Percentiles rank a stretch among this genome's conserved stretches.
Conservation (phyloP, 2,329 filamentous ascomycete species). For the Fusarium sp. region DNA sequence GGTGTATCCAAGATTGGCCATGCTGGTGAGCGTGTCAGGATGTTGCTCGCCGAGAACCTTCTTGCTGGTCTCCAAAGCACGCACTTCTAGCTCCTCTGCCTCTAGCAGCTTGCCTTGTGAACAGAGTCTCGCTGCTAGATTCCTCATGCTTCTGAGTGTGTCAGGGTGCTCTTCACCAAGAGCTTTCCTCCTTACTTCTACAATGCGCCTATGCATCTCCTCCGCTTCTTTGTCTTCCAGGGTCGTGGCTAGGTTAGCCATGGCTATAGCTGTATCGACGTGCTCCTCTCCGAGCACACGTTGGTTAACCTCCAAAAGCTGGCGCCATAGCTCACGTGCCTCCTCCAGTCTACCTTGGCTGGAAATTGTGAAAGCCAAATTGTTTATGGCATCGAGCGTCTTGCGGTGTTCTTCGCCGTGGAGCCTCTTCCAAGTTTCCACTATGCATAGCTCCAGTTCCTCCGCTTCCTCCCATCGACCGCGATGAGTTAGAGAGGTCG, state of each 20-base stretch:
- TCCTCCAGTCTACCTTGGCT: conserved; percentile 13
- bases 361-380: neutral
- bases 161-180: conserved; percentile 20
- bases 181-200: conserved; percentile 6
- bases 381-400: neutral
- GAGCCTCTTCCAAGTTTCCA: neutral
- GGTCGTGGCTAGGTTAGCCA: neutral
- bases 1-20: conserved; percentile 2
- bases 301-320: neutral
- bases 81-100: conserved; percentile 1
- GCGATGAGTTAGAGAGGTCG: neutral
- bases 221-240: conserved; percentile 13
- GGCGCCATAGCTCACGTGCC: conserved; percentile 11
- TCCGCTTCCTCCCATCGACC: conserved; percentile 28
- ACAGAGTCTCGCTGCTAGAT: neutral
- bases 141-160: conserved; percentile 9
- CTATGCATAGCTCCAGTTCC: neutral
- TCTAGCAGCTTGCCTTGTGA: neutral
- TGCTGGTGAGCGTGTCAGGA: conserved; percentile 1
- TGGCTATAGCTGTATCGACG: neutral
- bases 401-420: neutral
- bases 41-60: conserved; percentile 18
- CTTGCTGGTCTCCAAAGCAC: conserved; percentile 4
- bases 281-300: conserved; percentile 5
- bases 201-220: neutral